Evolutionary conservation across 2,329 filamentous ascomycete genomes (phyloP).

Genomic region (Balansia obtecta): DNA sequence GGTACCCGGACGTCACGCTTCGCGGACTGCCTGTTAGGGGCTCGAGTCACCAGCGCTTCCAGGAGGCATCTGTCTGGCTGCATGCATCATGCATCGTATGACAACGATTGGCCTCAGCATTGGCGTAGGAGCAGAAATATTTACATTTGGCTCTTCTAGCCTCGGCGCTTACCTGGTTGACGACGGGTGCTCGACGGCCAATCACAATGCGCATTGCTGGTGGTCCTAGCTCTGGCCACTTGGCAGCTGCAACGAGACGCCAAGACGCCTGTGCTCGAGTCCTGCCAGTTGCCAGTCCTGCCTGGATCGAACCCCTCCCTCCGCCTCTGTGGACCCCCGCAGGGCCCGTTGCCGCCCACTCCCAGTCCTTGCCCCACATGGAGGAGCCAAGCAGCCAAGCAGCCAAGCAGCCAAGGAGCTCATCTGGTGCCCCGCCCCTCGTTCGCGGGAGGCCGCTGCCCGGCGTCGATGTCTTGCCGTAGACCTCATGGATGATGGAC

Average conservation of each 20-base stretch:
- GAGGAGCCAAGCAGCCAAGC: no score
- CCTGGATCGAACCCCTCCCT: no score
- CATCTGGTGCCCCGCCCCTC: no score
- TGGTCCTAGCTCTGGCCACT: background rate
- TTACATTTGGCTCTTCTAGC: background rate
- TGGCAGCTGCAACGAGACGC: background rate
- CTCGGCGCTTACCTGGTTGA: slow-evolving; percentile 1
- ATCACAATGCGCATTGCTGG: background rate
- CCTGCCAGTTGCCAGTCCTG: no score
- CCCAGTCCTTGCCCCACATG: slow-evolving; percentile 1
- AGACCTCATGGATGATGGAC: no score
- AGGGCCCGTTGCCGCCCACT: slow-evolving; percentile 5
- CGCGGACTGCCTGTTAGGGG: slow-evolving; percentile 13
- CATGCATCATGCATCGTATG: background rate
- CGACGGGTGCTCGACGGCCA: background rate
- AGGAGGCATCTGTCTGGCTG: background rate
- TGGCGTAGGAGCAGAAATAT: background rate
- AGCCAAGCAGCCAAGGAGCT: no score
- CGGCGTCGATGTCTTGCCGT: background rate
- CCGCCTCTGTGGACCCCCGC: background rate
- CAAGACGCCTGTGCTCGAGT: no score
- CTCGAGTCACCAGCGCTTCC: background rate
- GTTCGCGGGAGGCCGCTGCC: background rate
- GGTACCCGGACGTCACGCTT: slow-evolving; percentile 20
- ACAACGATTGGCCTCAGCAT: no score